Evolutionary conservation across 2,329 filamentous ascomycete genomes (phyloP), one percentile per base, ranked within the genome.

Genomic region (Hypoxylon sp.): DNA sequence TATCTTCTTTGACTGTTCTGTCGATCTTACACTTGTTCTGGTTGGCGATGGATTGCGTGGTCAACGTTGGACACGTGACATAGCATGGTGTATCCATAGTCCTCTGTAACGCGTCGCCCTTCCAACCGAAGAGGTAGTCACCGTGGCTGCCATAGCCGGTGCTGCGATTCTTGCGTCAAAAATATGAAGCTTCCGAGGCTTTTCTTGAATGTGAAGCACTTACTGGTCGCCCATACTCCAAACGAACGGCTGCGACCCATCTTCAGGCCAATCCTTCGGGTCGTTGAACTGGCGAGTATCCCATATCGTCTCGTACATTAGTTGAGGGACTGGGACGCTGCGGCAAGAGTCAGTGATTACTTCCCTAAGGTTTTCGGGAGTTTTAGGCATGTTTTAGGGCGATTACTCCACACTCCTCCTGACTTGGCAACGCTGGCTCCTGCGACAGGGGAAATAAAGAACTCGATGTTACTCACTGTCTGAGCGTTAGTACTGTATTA

Each of bases 291-390:
- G 26, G 6, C 68, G 71, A 2, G 77, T 82, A 57, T 83, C 81
- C 74, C 80, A 83, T 51, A 83, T 78, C 1, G 74, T 74, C 70
- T 80, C 75, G 63, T 75, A 78, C 80, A 82, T 81, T 11, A 83
- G 62, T 69, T 82, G 80, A 11, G 81, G 81, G 9, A 82, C 76
- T 51, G 75, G 74, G 0, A 83, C 78, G 0, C 52, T 54, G 14
- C 8, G 5, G 11, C 17, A 11, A 44, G 39, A 11, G 14, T 44
- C 3, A 44, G 39, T 11, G 5, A 44, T 22, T 4, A 11, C 3
- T 11, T 9, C 17, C 9, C 39, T 8, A 6, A 11, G 9, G 9
- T 10, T 10, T 22, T 44, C 39, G 9, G 17, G 8, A 42, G n/a
- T 44, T 44, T 44, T 39, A 39, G 39, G 39, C 17, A 19, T 19